A percentile compares a stretch with the other conserved stretches of the same genome.
Evolutionary conservation across 306 rosid species (phyloP).

Genomic region (Sophora flavescens): DNA sequence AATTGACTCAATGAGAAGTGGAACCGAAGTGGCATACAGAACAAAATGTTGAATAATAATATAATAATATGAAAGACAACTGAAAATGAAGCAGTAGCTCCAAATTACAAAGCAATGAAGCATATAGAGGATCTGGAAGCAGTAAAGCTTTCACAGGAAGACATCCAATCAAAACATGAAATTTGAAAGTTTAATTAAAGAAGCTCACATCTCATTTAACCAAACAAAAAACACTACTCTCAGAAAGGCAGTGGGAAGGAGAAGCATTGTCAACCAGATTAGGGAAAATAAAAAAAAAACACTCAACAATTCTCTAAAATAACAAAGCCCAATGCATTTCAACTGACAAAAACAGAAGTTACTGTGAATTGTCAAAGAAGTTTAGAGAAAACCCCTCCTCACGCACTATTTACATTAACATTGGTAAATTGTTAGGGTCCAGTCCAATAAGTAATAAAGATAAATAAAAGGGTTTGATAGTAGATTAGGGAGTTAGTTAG

Average conservation of each 20-base stretch:
- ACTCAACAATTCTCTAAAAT: background rate
- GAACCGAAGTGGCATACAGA: constrained; percentile 1
- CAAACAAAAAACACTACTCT: background rate
- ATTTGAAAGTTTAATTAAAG: background rate
- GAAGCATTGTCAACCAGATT: background rate
- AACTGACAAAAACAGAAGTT: background rate
- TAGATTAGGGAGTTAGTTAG: too few relatives aligned
- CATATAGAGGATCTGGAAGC: background rate
- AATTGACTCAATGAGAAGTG: constrained; percentile 2
- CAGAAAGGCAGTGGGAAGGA: background rate
- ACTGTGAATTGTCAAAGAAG: background rate
- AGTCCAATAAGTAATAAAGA: too few relatives aligned
- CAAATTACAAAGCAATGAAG: too few relatives aligned
- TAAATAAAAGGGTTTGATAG: too few relatives aligned
- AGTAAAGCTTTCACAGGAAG: background rate
- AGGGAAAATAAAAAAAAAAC: background rate
- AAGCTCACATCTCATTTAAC: background rate
- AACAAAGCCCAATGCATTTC: constrained; percentile 12
- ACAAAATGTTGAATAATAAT: background rate
- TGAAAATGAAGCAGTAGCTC: too few relatives aligned
- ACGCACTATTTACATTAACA: background rate
- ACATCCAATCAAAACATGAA: background rate
- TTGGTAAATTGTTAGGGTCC: too few relatives aligned
- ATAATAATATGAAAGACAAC: background rate
- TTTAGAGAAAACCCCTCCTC: constrained; percentile 15